phyloP scores from a whole-genome alignment of 1,284 basidiomycete species.

The Ceratobasidium sp. region DNA sequence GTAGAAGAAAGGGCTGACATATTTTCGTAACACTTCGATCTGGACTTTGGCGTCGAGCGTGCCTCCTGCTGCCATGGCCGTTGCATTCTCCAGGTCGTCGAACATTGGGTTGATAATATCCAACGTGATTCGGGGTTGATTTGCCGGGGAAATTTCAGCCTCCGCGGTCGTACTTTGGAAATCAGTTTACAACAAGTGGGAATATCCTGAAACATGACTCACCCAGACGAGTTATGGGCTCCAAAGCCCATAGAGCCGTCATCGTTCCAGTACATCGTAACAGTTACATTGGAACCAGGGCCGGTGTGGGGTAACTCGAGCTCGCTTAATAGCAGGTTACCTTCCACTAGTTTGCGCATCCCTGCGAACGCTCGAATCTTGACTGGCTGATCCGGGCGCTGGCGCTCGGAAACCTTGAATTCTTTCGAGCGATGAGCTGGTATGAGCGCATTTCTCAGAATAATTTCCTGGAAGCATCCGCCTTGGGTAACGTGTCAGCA shows the following conservation, averaged over 20 bases:
- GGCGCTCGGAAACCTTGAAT: background rate
- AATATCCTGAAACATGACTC: background rate
- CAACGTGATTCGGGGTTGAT: too few relatives aligned
- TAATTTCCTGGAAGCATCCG: background rate
- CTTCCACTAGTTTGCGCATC: background rate
- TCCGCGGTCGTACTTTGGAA: too few relatives aligned
- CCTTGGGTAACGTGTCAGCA: background rate
- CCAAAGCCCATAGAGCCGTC: background rate
- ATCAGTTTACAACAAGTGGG: background rate
- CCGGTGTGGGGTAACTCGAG: background rate
- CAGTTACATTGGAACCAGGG: conserved; percentile 1
- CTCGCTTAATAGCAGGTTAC: background rate
- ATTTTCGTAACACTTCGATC: background rate
- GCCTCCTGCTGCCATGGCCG: background rate
- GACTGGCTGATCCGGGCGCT: too few relatives aligned
- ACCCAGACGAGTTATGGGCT: background rate
- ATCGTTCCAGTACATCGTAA: background rate
- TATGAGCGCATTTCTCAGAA: background rate
- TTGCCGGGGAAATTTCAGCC: too few relatives aligned
- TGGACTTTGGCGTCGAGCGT: background rate
- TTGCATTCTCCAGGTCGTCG: background rate
- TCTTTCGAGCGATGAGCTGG: background rate
- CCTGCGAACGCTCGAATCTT: conserved; percentile 2
- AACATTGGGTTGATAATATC: background rate
- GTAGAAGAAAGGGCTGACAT: too few relatives aligned